Evolutionary conservation across 2,329 filamentous ascomycete genomes (phyloP).

Genomic region (Fusarium virguliforme): DNA sequence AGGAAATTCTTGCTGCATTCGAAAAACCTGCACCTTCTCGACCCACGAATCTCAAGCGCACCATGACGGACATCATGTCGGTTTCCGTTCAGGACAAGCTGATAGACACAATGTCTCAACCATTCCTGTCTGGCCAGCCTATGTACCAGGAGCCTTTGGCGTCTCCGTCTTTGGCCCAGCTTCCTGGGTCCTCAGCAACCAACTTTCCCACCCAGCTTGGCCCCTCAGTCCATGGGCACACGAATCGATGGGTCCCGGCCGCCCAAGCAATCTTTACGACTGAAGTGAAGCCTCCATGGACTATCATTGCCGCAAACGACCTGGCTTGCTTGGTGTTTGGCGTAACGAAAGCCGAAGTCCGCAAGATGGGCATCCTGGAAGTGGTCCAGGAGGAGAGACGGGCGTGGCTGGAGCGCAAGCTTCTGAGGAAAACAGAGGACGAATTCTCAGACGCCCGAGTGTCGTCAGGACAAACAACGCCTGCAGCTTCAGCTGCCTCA

Average conservation of each 20-base stretch:
- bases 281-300: slow-evolving; percentile 92
- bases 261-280: slow-evolving; percentile 98
- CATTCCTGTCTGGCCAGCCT: slow-evolving; percentile 72
- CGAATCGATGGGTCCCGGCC: slow-evolving; percentile 89
- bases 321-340: slow-evolving; percentile 97
- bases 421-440: slow-evolving; percentile 69
- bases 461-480: slow-evolving; percentile 55
- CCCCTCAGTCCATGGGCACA: slow-evolving; percentile 85
- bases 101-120: slow-evolving; percentile 87
- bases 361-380: slow-evolving; percentile 94
- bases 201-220: slow-evolving; percentile 66
- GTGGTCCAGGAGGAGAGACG: slow-evolving; percentile 92
- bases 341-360: slow-evolving; percentile 95
- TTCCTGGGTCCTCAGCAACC: slow-evolving; percentile 59
- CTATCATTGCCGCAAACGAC: slow-evolving; percentile 96
- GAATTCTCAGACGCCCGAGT: slow-evolving; percentile 53
- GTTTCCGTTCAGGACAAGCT: slow-evolving; percentile 85
- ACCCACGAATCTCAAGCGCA: slow-evolving; percentile 83
- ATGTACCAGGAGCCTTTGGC: slow-evolving; percentile 57
- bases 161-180: slow-evolving; percentile 61
- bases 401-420: slow-evolving; percentile 90
- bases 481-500: slow-evolving; percentile 62
- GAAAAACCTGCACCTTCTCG: slow-evolving; percentile 70
- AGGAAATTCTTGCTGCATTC: slow-evolving; percentile 67
- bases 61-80: slow-evolving; percentile 86